Evolutionary conservation across 1,284 basidiomycete species (phyloP).

Genomic region (Caloboletus inedulis): DNA sequence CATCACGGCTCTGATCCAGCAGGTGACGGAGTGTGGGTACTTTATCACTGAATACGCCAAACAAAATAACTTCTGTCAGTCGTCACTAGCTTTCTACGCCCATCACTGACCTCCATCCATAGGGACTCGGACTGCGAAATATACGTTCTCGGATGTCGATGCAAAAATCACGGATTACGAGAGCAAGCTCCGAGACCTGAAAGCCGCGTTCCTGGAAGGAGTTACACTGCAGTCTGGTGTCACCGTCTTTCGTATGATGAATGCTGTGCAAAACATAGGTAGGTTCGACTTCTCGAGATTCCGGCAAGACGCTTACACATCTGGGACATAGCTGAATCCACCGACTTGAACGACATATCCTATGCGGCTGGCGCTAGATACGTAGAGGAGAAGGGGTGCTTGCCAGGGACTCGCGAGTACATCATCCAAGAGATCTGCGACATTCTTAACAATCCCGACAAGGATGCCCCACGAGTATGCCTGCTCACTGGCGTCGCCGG

Average conservation of each 20-base stretch:
- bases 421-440: conserved; percentile 18
- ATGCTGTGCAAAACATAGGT: conserved; percentile 14
- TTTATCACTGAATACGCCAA: conserved; percentile 26
- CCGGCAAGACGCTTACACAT: not conserved
- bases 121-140: conserved; percentile 21
- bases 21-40: conserved; percentile 28
- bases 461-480: conserved; percentile 14
- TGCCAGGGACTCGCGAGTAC: conserved; percentile 21
- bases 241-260: conserved; percentile 23
- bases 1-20: conserved; percentile 16
- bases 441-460: conserved; percentile 11
- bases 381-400: conserved; percentile 17
- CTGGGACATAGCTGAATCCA: conserved; percentile 5
- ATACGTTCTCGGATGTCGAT: conserved; percentile 19
- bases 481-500: conserved; percentile 23
- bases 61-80: conserved; percentile 22
- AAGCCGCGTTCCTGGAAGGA: conserved; percentile 18
- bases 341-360: conserved; percentile 19
- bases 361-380: conserved; percentile 24
- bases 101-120: conserved; percentile 1
- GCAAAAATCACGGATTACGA: conserved; percentile 19
- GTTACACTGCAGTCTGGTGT: conserved; percentile 13
- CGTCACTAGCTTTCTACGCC: not conserved
- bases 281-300: not conserved
- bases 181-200: conserved; percentile 18